Base-by-base conservation (phyloP, 129 eudicot species). In the Lactuca sativa region DNA sequence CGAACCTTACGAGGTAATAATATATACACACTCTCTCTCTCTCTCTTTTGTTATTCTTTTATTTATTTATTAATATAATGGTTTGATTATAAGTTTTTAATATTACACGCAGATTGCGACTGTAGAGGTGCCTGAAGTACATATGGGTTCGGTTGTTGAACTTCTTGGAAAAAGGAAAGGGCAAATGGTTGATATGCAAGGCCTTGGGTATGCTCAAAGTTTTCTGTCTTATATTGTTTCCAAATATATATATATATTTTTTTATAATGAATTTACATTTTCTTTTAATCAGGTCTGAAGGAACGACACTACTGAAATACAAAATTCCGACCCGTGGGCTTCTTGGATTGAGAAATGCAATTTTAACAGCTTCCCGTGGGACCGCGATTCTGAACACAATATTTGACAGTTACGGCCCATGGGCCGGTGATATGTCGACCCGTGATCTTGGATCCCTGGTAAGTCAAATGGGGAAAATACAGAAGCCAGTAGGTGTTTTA, bases 361-460 rank as follows among this genome's bases (percentile, higher is more conserved):
- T 92, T 70, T 68, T 92, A 49, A 92, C 96, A 0, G 98, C 96
- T 49, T 86, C 98, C 48, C 90, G 98, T 44, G 98, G 98, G 72
- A 92, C 98, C 17, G 98, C 98, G 31, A 79, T 92, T 65, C 88
- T 92, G 49, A 92, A 92, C 82, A 92, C 98, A 30, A 82, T 92
- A 71, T 92, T 92, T 74, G 98, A 92, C n/a, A 81, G 88, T 71
- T 92, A 92, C 55, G 98, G 91, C 32, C 88, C 96, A 17, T 89
- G 96, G 98, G 88, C 90, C 58, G 98, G 98, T 33, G 98, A 92
- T 8, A 92, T 92, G 78, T 78, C 74, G 25, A 92, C 96, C 33
- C 98, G 98, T 64, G 98, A 92, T 69, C 98, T 56, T 48, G 98
- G 98, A 63, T 92, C 98, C 44, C 70, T 92, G 95, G 98, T 92